phyloP scores from a whole-genome alignment of 352 stramenopile genomes.

The Pythium pyrilobum region DNA sequence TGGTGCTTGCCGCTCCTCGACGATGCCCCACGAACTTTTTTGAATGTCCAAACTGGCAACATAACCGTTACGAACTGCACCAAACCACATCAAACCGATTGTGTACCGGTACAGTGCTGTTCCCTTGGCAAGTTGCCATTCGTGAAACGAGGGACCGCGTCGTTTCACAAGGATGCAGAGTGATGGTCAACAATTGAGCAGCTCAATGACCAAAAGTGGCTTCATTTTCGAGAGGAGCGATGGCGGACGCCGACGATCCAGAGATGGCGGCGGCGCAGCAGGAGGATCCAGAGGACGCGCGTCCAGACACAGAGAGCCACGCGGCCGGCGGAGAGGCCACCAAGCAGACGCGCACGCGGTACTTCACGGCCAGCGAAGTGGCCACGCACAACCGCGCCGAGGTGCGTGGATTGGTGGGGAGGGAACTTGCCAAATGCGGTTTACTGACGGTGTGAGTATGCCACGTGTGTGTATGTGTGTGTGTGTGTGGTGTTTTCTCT shows the following conservation, averaged over 20 bases:
- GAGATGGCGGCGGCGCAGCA: too few species aligned
- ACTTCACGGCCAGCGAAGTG: slow-evolving; percentile 80
- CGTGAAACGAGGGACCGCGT: not conserved
- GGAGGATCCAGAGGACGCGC: slow-evolving; percentile 5
- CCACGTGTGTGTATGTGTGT: too few species aligned
- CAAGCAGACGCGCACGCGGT: slow-evolving; percentile 23
- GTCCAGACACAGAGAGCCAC: not conserved
- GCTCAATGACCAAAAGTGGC: not conserved
- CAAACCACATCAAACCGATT: not conserved
- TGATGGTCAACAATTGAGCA: not conserved
- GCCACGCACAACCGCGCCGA: slow-evolving; percentile 77
- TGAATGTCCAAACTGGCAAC: slow-evolving; percentile 16
- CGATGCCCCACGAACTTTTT: not conserved
- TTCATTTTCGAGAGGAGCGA: not conserved
- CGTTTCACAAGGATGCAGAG: too few species aligned
- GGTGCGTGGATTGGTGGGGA: too few species aligned
- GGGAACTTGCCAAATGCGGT: too few species aligned
- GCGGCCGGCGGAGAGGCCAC: not conserved
- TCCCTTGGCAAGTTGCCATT: too few species aligned
- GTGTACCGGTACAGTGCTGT: not conserved
- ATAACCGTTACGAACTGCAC: slow-evolving; percentile 2
- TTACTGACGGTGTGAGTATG: too few species aligned
- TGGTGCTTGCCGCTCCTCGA: not conserved
- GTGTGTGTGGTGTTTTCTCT: not conserved
- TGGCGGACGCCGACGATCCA: too few species aligned